These are phyloP conservation scores for Xylaria sp. DNA, from an alignment of 2,329 filamentous ascomycete genomes.

Conservation along the genomic window DNA sequence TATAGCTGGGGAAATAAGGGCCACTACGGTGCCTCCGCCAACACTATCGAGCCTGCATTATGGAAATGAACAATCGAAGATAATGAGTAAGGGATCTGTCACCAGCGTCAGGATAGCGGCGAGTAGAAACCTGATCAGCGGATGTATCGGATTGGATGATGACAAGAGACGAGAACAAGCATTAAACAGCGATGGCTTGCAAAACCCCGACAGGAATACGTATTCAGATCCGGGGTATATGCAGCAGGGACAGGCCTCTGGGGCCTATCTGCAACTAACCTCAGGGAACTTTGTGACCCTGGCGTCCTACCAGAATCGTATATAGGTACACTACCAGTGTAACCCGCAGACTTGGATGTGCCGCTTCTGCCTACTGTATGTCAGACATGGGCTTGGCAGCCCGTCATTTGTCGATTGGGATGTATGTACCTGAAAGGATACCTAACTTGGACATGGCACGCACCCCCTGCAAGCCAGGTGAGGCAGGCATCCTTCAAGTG, in stretches of 20 bases:
- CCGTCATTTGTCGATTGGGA: not conserved
- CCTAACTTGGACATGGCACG: constrained; percentile 1
- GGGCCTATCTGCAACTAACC: constrained; percentile 19
- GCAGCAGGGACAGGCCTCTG: constrained; percentile 8
- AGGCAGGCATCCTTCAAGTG: not conserved
- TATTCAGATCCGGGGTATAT: constrained; percentile 23
- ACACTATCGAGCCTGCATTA: too few relatives aligned
- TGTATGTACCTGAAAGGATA: constrained; percentile 11
- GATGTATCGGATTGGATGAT: not conserved
- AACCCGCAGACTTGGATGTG: constrained; percentile 5
- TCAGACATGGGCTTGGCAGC: constrained; percentile 15
- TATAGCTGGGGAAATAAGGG: constrained; percentile 6
- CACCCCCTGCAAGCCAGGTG: not conserved
- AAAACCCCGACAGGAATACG: not conserved
- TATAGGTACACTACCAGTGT: not conserved
- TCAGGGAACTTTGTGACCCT: constrained; percentile 3
- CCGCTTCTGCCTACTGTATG: constrained; percentile 19
- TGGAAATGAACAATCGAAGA: not conserved
- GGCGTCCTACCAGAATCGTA: not conserved
- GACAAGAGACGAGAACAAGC: not conserved
- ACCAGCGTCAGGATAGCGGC: not conserved
- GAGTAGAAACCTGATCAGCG: not conserved
- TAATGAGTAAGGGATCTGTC: not conserved
- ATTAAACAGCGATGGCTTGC: constrained; percentile 1
- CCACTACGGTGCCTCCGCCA: not conserved